phyloP scores from a whole-genome alignment of 2,329 filamentous ascomycete genomes.

The Aspergillus flavus region DNA sequence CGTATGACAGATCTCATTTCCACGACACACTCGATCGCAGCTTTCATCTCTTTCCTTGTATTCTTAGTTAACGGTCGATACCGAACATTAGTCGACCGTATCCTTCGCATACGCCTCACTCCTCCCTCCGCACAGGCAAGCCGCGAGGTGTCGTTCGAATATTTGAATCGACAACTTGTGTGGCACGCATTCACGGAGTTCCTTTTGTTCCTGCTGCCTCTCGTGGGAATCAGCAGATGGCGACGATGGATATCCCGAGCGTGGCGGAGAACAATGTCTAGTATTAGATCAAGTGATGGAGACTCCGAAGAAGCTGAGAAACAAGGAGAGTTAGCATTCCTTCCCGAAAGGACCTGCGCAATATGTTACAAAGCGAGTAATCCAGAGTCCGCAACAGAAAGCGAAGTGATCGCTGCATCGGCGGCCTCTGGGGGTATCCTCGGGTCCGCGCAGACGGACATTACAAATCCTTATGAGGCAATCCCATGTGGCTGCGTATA shows the following conservation, averaged over 20 bases:
- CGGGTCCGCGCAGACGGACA: constrained; percentile 85
- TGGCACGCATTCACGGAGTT: constrained; percentile 99
- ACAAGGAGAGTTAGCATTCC: constrained; percentile 76
- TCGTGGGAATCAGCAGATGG: constrained; percentile 95
- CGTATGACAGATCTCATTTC: constrained; percentile 69
- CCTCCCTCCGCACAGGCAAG: constrained; percentile 83
- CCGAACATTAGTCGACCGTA: constrained; percentile 82
- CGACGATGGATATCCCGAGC: constrained; percentile 81
- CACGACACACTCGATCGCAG: constrained; percentile 77
- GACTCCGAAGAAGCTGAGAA: constrained; percentile 53
- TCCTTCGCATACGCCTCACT: constrained; percentile 80
- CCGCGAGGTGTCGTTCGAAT: constrained; percentile 94
- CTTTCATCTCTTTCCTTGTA: constrained; percentile 82
- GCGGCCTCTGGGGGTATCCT: constrained; percentile 72
- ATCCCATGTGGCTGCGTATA: constrained; percentile 89
- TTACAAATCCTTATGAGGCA: constrained; percentile 94
- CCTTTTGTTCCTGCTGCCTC: constrained; percentile 90
- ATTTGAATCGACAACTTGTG: constrained; percentile 93
- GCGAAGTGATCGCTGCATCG: constrained; percentile 72
- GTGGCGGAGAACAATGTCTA: constrained; percentile 78
- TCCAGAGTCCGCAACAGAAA: constrained; percentile 68
- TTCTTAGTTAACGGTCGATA: constrained; percentile 92
- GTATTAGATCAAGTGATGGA: constrained; percentile 55
- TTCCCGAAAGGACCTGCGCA: constrained; percentile 91
- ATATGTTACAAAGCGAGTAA: constrained; percentile 98